A percentile compares a stretch with the other conserved stretches of the same genome.
These are phyloP conservation scores for Penicillium taxi DNA, from an alignment of 495 filamentous ascomycete species.

Conservation along the genomic window DNA sequence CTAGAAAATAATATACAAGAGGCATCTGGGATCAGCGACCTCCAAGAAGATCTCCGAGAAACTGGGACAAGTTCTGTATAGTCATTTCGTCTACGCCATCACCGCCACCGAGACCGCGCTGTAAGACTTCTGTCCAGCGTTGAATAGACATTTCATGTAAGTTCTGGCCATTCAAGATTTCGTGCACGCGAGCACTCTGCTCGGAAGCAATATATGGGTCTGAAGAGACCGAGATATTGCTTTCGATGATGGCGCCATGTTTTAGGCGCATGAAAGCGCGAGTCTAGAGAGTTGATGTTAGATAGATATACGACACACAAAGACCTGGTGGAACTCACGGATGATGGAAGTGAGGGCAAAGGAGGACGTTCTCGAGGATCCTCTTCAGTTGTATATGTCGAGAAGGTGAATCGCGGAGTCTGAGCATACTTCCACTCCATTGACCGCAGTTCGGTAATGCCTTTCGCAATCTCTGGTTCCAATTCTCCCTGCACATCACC, in stretches of 20 bases:
- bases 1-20: constrained; percentile 1
- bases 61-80: constrained; percentile 14
- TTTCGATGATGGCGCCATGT: constrained; percentile 38
- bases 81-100: constrained; percentile 8
- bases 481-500: constrained; percentile 36
- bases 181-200: constrained; percentile 30
- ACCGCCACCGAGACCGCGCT: constrained; percentile 10
- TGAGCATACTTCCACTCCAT: constrained; percentile 72
- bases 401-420: constrained; percentile 78
- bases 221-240: constrained; percentile 34
- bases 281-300: constrained; percentile 16
- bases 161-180: constrained; percentile 29
- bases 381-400: constrained; percentile 45
- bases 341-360: constrained; percentile 34
- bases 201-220: constrained; percentile 25
- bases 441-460: constrained; percentile 59
- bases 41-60: constrained; percentile 14
- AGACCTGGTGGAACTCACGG: constrained; percentile 18
- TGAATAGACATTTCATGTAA: constrained; percentile 34
- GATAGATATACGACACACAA: background rate
- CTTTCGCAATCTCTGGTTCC: constrained; percentile 46
- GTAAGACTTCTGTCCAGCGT: constrained; percentile 27
- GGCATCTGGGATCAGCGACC: constrained; percentile 6
- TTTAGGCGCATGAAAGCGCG: constrained; percentile 36
- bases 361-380: constrained; percentile 47